Base-by-base conservation (phyloP, 2,329 filamentous ascomycete species). In the Pestalotiopsis sp. region DNA sequence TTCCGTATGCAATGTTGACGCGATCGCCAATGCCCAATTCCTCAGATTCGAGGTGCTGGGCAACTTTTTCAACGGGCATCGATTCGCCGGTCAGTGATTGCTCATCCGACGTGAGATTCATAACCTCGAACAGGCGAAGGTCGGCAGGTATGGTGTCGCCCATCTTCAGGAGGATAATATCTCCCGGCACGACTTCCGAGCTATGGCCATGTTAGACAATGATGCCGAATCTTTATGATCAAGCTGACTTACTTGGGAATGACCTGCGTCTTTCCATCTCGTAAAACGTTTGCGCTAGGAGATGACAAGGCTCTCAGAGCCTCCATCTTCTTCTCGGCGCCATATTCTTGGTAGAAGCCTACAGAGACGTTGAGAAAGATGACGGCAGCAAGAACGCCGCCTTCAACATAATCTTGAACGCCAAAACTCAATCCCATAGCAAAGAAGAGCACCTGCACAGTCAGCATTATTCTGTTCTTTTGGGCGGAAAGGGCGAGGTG, bases 81-180 rank as follows among this genome's bases (percentile, higher is more conserved):
- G 92, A 92, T 78, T 94, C 92, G 74, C 92, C 92, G 6, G 92
- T 94, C 58, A 94, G 85, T 63, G 92, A 88, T 59, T 91, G 90
- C 78, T 94, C 92, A 73, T 97, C 93, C 74, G 91, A 93, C 69
- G 89, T 89, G 59, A 94, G 84, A 77, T 96, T 95, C 87, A 94
- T 92, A 68, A 86, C 87, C 74, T 93, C 90, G 71, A 92, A 85
- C 22, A 91, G 78, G 66, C 91, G 88, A 55, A 94, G 78, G 74
- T 94, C 92, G 48, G 92, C 92, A 10, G 92, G 91, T 55, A 94
- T 86, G 3, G 91, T 92, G 77, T 93, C 91, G 68, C 92, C 92
- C 79, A 88, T 91, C 80, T 88, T 91, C 73, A 91, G 83, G 48
- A 86, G 80, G 68, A 91, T 83, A 67, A 94, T 84, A 70, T 94